phyloP scores from a whole-genome alignment of 176 grass and related monocot species.

The Areca catechu region DNA sequence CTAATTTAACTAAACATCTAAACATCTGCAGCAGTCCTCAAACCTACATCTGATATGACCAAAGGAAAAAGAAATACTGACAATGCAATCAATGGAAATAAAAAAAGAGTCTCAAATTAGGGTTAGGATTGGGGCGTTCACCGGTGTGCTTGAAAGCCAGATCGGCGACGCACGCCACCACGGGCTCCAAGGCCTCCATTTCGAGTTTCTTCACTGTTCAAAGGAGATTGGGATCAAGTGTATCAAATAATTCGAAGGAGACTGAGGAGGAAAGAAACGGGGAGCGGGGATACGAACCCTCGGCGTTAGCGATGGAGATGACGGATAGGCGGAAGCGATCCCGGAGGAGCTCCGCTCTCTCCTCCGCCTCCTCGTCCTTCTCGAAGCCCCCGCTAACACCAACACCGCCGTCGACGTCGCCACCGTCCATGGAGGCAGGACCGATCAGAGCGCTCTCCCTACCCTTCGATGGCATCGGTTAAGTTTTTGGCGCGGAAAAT shows the following conservation, averaged over 20 bases:
- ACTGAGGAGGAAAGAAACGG: background rate
- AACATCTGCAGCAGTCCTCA: too few species aligned
- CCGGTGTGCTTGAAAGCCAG: conserved; percentile 66
- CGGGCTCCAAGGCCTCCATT: conserved; percentile 53
- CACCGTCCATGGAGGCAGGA: conserved; percentile 11
- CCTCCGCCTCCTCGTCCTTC: conserved; percentile 42
- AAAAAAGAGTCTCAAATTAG: background rate
- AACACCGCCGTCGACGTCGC: conserved; percentile 5
- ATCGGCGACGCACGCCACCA: conserved; percentile 70
- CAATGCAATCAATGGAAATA: background rate
- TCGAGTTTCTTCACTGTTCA: conserved; percentile 53
- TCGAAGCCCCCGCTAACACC: conserved; percentile 5
- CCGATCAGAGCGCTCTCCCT: too few species aligned
- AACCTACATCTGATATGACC: too few species aligned
- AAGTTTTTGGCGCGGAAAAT: too few species aligned
- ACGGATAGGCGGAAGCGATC: conserved; percentile 62
- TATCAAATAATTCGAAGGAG: background rate
- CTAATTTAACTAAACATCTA: too few species aligned
- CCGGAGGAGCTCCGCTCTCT: conserved; percentile 39
- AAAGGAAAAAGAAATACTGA: too few species aligned
- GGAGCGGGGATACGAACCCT: conserved; percentile 30
- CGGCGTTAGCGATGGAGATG: conserved; percentile 57
- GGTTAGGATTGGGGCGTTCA: conserved; percentile 1
- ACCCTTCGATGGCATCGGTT: too few species aligned
- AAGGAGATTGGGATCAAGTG: background rate